phyloP scores from a whole-genome alignment of 441 rosid genomes.

The Gossypium davidsonii region DNA sequence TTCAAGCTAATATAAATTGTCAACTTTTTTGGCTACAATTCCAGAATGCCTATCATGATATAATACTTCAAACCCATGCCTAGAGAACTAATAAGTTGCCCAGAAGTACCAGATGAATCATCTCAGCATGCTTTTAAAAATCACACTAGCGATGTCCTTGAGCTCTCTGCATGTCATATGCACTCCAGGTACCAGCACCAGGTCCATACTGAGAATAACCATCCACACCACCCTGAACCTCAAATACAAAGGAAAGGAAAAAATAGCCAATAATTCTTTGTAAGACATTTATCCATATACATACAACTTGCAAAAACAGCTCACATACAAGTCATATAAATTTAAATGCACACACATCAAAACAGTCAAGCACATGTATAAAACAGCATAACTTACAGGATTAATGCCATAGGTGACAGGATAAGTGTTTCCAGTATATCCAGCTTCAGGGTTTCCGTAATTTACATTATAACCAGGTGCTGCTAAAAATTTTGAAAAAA shows the following conservation, averaged over 20 bases:
- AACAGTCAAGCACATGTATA: background rate
- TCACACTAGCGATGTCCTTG: constrained; percentile 61
- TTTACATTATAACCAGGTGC: constrained; percentile 52
- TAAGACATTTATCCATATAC: background rate
- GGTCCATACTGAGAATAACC: constrained; percentile 74
- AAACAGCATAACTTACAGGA: constrained; percentile 52
- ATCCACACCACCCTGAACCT: constrained; percentile 59
- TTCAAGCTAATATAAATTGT: constrained; percentile 15
- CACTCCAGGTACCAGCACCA: constrained; percentile 57
- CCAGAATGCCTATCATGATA: constrained; percentile 22
- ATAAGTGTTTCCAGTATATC: constrained; percentile 57
- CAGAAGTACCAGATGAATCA: constrained; percentile 31
- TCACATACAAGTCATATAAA: background rate
- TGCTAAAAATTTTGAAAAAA: constrained; percentile 21
- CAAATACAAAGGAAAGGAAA: constrained; percentile 13
- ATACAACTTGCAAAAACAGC: background rate
- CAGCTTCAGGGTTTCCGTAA: constrained; percentile 62
- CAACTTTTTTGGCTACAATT: constrained; percentile 27
- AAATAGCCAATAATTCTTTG: background rate
- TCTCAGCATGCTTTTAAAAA: constrained; percentile 22
- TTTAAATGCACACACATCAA: background rate
- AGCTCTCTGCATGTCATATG: constrained; percentile 58
- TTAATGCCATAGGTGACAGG: constrained; percentile 63
- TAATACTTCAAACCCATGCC: constrained; percentile 23
- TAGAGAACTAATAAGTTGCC: constrained; percentile 30